phyloP scores from a whole-genome alignment of 2,329 filamentous ascomycete genomes.

The Anthostomella pinea region DNA sequence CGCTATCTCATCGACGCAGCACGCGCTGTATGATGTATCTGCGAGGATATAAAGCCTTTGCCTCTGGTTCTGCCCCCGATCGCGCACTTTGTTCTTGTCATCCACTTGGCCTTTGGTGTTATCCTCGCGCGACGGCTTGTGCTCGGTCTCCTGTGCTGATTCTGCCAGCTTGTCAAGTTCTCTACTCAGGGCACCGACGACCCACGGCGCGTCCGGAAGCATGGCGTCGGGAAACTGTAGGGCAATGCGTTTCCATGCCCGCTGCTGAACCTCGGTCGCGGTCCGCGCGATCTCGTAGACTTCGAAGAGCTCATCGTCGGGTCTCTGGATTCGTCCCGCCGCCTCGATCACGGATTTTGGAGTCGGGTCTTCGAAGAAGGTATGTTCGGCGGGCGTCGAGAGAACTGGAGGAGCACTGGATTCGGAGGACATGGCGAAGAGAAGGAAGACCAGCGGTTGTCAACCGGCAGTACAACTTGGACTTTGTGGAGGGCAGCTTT shows the following conservation, averaged over 20 bases:
- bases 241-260: conserved; percentile 72
- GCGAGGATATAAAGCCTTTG: conserved; percentile 75
- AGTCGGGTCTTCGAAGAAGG: conserved; percentile 51
- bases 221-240: conserved; percentile 96
- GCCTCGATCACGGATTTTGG: conserved; percentile 27
- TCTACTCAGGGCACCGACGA: conserved; percentile 61
- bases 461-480: too few species aligned
- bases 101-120: background rate
- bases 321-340: conserved; percentile 31
- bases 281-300: conserved; percentile 87
- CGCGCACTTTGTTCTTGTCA: conserved; percentile 6
- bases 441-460: background rate
- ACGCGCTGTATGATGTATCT: conserved; percentile 95
- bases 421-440: conserved; percentile 41
- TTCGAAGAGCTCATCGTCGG: conserved; percentile 67
- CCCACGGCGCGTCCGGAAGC: conserved; percentile 79
- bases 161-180: conserved; percentile 29
- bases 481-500: conserved; percentile 16
- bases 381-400: conserved; percentile 60
- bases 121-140: too few species aligned
- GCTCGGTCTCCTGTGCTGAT: background rate
- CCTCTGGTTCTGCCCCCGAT: conserved; percentile 2
- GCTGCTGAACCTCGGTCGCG: conserved; percentile 68
- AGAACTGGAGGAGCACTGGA: conserved; percentile 56
- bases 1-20: conserved; percentile 95